Evolutionary conservation across 139 green algal species (phyloP), one percentile per base, ranked within the genome.

Genomic region (Ettlia oleoabundans): DNA sequence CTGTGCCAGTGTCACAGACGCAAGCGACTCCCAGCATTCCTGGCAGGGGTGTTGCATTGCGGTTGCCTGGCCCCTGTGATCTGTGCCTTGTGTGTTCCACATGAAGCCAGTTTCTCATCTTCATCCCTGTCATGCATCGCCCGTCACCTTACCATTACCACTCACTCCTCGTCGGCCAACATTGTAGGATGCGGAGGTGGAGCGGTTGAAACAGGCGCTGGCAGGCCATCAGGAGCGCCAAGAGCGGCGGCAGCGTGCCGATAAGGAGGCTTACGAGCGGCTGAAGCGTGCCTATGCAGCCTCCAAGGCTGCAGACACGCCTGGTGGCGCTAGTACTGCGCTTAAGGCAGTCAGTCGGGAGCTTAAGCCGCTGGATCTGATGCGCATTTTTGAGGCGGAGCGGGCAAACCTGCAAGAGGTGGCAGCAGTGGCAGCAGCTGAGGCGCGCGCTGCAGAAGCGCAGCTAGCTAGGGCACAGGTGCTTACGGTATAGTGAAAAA

Each of bases 321-420:
- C 78, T 13, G 26, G 26, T 1, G 78, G 13, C 15, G 78, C 64
- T 3, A 35, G 35, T 9, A 51, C 51, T 0, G 47, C 37, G 19
- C 3, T 77, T 9, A 58, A 41, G 35, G 37, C 47, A 7, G 66
- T 51, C 26, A 37, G 26, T 6, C 24, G 19, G 37, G 65, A 77
- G 47, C 40, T 83, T 43, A 55, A 58, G 47, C 35, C 66, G 3
- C 4, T 69, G 3, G 78, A 83, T 35, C 55, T 83, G 3, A 19
- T 65, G 19, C 78, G 78, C 4, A 26, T 83, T 33, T 83, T 76
- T 77, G 78, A 83, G 37, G 66, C 51, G 15, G 78, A 83, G 78
- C 47, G 66, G 22, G 51, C 51, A 2, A 63, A 77, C 51, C 35
- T 83, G 78, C 43, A 65, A 13, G 78, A 81, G 38, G 58, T 41